A percentile compares a stretch with the other conserved stretches of the same genome.
Evolutionary conservation across 306 rosid genomes (phyloP).

Genomic region (Cercis canadensis): DNA sequence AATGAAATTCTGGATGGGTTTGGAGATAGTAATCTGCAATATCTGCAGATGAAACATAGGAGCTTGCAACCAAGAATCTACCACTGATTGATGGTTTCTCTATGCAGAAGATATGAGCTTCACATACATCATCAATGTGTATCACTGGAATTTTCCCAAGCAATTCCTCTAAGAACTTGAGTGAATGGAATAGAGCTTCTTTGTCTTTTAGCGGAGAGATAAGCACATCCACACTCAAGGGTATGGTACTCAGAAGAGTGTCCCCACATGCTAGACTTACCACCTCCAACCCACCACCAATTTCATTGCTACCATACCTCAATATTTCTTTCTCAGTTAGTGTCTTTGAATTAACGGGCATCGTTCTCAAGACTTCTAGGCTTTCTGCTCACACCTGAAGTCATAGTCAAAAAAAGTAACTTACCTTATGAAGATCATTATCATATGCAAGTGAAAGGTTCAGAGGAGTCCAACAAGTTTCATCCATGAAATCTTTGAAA

Average conservation of each 20-base stretch:
- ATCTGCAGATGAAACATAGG: conserved; percentile 40
- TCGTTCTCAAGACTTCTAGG: no score
- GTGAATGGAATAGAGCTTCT: not conserved
- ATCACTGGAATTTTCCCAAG: conserved; percentile 27
- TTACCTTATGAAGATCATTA: not conserved
- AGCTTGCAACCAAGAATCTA: conserved; percentile 41
- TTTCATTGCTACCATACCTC: conserved; percentile 24
- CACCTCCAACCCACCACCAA: conserved; percentile 34
- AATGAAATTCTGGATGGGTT: conserved; percentile 37
- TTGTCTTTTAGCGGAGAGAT: conserved; percentile 29
- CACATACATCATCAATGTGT: conserved; percentile 46
- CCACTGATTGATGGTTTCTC: conserved; percentile 41
- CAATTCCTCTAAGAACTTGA: conserved; percentile 14
- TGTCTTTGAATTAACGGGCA: conserved; percentile 36
- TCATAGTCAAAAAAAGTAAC: no score
- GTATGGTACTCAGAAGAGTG: conserved; percentile 4
- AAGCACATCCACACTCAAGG: not conserved
- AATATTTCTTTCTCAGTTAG: conserved; percentile 39
- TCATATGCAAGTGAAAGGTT: not conserved
- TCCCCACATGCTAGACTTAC: conserved; percentile 44
- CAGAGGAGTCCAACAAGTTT: conserved; percentile 44
- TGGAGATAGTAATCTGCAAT: conserved; percentile 39
- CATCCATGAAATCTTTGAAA: conserved; percentile 24
- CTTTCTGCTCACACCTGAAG: no score
- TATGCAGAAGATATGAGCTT: conserved; percentile 46